Evolutionary conservation across 2,329 filamentous ascomycete species (phyloP).

Genomic region (Fusarium incarnatum): DNA sequence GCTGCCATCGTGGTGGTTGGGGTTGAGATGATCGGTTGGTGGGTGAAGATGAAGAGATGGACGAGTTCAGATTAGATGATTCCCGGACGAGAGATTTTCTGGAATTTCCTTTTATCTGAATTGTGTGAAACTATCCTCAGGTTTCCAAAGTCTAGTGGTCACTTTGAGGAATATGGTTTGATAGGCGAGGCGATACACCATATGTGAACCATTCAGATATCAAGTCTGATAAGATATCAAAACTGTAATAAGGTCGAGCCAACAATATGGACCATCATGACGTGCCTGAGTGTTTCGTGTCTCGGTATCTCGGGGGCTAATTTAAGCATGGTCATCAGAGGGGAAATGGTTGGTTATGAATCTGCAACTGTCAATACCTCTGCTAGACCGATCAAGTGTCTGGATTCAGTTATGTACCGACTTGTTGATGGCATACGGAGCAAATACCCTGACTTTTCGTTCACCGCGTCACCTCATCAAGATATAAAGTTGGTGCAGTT

Average conservation of each 20-base stretch:
- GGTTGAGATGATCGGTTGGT: background rate
- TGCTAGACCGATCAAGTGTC: background rate
- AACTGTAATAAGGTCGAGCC: no score
- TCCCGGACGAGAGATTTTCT: background rate
- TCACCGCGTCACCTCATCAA: accelerated
- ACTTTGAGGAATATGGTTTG: accelerated
- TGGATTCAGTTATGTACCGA: accelerated
- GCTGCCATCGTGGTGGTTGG: background rate
- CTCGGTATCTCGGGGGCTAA: no score
- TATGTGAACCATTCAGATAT: accelerated
- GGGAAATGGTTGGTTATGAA: no score
- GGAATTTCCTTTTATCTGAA: accelerated
- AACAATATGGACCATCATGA: no score
- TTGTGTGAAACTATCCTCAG: background rate
- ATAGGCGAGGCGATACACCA: accelerated
- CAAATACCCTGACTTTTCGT: background rate
- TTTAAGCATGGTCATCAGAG: no score
- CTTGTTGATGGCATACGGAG: background rate
- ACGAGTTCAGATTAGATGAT: background rate
- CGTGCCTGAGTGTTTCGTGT: no score
- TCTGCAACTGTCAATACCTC: no score
- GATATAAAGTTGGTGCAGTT: accelerated
- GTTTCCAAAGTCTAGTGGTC: no score
- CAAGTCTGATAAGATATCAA: background rate
- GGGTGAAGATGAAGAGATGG: no score